A percentile compares a stretch with the other conserved stretches of the same genome.
phyloP scores from a whole-genome alignment of 2,329 filamentous ascomycete species.

The Botrytis fragariae region DNA sequence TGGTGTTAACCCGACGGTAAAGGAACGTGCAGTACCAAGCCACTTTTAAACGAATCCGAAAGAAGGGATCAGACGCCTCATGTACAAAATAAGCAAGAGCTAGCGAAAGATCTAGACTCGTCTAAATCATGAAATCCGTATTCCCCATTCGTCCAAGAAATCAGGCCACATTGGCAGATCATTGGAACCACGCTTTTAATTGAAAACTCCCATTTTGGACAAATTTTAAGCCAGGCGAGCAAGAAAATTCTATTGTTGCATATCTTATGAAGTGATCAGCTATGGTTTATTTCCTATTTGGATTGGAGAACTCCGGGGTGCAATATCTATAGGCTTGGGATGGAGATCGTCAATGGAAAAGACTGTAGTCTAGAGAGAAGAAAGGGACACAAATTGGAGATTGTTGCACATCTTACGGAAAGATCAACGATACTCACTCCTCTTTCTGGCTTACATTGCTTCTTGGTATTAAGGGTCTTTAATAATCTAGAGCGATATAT shows the following conservation, averaged over 20 bases:
- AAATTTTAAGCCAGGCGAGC: not conserved
- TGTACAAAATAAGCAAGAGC: not conserved
- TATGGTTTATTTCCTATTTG: not conserved
- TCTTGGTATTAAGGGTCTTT: not conserved
- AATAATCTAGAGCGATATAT: not conserved
- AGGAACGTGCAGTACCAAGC: not conserved
- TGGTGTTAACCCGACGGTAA: not conserved
- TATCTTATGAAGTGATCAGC: not conserved
- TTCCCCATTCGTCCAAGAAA: constrained; percentile 3
- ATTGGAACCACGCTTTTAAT: constrained; percentile 9
- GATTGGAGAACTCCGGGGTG: not conserved
- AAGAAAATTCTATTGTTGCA: not conserved
- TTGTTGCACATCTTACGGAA: constrained; percentile 14
- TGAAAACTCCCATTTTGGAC: constrained; percentile 7
- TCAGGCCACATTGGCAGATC: constrained; percentile 18
- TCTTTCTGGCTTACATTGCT: not conserved
- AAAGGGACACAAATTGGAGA: not conserved
- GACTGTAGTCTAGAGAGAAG: not conserved
- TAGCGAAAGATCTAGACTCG: constrained; percentile 17
- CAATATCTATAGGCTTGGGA: not conserved
- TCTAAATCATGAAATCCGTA: constrained; percentile 18
- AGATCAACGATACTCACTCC: constrained; percentile 11
- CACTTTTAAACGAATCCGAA: not conserved
- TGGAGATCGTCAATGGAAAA: not conserved
- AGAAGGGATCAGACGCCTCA: not conserved